Percentiles rank a stretch among this genome's conserved stretches.
Conservation (phyloP, 495 filamentous ascomycete species). For the Neurospora sp. region DNA sequence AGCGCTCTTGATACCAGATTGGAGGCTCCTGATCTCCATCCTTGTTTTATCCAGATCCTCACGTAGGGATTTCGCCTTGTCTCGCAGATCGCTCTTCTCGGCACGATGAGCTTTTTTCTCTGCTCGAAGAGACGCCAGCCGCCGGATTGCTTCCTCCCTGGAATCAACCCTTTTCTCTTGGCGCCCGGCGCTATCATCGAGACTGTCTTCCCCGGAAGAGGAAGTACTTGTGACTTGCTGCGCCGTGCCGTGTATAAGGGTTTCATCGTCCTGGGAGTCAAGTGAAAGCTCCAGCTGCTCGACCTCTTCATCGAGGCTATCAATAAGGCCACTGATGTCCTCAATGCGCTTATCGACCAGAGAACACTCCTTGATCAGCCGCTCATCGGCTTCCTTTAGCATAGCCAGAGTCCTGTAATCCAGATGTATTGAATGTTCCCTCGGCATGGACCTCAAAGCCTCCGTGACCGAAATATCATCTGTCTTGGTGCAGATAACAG, state of each 20-base stretch:
- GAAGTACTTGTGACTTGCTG: not conserved
- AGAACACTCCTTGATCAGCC: not conserved
- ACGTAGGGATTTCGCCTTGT: not conserved
- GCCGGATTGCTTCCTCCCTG: not conserved
- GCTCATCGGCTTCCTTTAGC: not conserved
- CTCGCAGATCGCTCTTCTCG: not conserved
- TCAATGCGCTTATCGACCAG: not conserved
- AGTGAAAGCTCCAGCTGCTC: not conserved
- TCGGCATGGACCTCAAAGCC: conserved; percentile 12
- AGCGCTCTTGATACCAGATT: conserved; percentile 10
- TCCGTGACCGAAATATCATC: conserved; percentile 50
- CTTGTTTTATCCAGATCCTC: not conserved
- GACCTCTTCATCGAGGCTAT: not conserved
- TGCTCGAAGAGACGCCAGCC: not conserved
- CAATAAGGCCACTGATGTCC: not conserved
- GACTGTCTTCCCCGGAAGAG: not conserved
- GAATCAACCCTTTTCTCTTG: not conserved
- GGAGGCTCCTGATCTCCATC: not conserved
- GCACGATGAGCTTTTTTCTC: not conserved
- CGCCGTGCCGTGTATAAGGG: not conserved
- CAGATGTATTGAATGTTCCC: conserved; percentile 15
- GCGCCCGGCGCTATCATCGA: not conserved
- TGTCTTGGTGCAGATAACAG: conserved; percentile 59
- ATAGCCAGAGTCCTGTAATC: not conserved
- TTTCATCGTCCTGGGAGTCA: not conserved